Percentiles rank a stretch among this genome's conserved stretches.
Evolutionary conservation across 306 rosid species (phyloP).

Genomic region (Quercus variabilis): DNA sequence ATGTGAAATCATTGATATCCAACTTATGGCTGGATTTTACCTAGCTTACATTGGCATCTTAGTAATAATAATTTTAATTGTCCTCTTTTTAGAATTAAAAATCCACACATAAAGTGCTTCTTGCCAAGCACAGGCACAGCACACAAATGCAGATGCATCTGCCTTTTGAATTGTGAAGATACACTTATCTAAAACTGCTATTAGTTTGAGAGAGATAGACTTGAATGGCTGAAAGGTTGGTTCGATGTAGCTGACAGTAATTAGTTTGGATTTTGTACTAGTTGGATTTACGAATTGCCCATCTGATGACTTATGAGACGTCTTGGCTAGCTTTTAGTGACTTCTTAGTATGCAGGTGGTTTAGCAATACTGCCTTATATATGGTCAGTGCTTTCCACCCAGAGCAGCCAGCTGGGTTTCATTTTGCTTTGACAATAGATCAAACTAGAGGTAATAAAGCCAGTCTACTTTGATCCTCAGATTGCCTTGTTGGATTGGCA

Average conservation of each 20-base stretch:
- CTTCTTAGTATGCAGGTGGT: too few species aligned
- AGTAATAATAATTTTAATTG: neutral
- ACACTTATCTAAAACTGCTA: neutral
- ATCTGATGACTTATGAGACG: neutral
- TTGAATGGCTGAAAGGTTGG: neutral
- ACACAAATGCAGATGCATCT: neutral
- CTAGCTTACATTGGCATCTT: too few species aligned
- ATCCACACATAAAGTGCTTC: neutral
- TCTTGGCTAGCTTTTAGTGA: too few species aligned
- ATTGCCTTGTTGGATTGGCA: too few species aligned
- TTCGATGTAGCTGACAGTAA: neutral
- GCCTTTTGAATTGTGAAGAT: too few species aligned
- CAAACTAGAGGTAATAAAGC: neutral
- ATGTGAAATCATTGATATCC: too few species aligned
- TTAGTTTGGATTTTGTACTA: neutral
- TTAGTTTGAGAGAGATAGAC: neutral
- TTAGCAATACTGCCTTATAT: too few species aligned
- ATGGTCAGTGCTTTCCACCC: neutral
- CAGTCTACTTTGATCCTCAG: neutral
- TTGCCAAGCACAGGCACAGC: neutral
- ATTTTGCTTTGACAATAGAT: neutral
- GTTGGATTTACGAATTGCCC: neutral
- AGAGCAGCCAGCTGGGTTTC: neutral
- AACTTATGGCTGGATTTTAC: too few species aligned
- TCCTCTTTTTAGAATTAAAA: neutral